phyloP scores from a whole-genome alignment of 805 yeast genomes.

The Candida maris region DNA sequence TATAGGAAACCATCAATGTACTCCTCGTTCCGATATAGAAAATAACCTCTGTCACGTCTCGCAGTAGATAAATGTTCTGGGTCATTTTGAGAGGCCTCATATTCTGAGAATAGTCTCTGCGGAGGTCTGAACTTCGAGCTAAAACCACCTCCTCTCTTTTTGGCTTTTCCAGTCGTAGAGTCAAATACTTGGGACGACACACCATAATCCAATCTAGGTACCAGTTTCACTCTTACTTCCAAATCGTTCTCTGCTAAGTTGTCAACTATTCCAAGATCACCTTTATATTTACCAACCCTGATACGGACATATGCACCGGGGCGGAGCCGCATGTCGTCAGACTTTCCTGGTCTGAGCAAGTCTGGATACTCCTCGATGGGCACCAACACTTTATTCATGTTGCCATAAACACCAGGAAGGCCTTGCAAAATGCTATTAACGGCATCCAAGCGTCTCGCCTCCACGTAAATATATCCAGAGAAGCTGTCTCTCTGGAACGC shows the following conservation, averaged over 20 bases:
- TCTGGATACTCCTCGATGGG: slow-evolving; percentile 96
- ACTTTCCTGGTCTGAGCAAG: slow-evolving; percentile 81
- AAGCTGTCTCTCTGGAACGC: slow-evolving; percentile 94
- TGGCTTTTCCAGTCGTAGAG: slow-evolving; percentile 29
- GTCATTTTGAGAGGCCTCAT: slow-evolving; percentile 85
- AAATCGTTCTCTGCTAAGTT: slow-evolving; percentile 91
- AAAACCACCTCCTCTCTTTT: slow-evolving; percentile 36
- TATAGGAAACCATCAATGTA: slow-evolving; percentile 83
- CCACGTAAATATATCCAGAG: slow-evolving; percentile 87
- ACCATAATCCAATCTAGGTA: slow-evolving; percentile 93
- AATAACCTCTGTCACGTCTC: slow-evolving; percentile 59
- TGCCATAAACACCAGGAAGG: slow-evolving; percentile 74
- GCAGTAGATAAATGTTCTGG: slow-evolving; percentile 60
- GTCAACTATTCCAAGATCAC: slow-evolving; percentile 90
- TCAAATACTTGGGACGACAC: slow-evolving; percentile 37
- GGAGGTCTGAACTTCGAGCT: slow-evolving; percentile 73
- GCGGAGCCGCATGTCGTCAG: slow-evolving; percentile 79
- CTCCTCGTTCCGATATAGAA: slow-evolving; percentile 79
- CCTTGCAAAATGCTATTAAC: slow-evolving; percentile 86
- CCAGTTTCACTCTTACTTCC: slow-evolving; percentile 89
- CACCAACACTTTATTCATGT: slow-evolving; percentile 67
- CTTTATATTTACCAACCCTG: slow-evolving; percentile 86
- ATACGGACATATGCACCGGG: slow-evolving; percentile 93
- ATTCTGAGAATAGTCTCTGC: slow-evolving; percentile 80
- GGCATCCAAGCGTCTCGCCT: slow-evolving; percentile 90